Base-by-base conservation (phyloP, 2,329 filamentous ascomycete species). In the Ophiostoma sp. region DNA sequence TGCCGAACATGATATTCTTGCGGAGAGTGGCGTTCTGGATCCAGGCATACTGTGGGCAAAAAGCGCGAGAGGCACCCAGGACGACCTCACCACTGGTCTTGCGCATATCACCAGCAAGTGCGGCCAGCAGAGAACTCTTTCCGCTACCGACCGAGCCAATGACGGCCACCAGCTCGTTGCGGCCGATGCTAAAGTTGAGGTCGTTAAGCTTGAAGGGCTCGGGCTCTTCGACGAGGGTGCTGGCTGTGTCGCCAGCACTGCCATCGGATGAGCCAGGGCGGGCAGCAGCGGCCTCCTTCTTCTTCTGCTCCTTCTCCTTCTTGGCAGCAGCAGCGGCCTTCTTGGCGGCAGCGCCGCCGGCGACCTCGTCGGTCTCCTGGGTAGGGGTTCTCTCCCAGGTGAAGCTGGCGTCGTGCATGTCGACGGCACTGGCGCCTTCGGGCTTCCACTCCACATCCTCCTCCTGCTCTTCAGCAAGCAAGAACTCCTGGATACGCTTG, bases 31-130 rank as follows among this genome's bases (percentile, higher is more conserved):
- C 87, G 79, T 98, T 98, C 80, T 98, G 95, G 68, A 99, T 97
- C 96, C 96, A 99, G 0, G 96, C 93, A 79, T 97, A 97, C 80
- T 99, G 95, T 0, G 95, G 95, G 77, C 96, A 98, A 78, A 97
- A 98, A 0, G 95, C 93, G 75, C 95, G 87, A 2, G 90, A 91
- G 0, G 93, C 93, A 55, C 95, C 93, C 77, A 96, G 87, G 0
- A 89, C 87, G 6, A 97, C 87, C 50, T 91, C 87, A 12, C 94
- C 94, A 3, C 83, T 84, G 0, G 93, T 97, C 80, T 91, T 92
- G 61, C 94, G 90, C 95, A 98, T 98, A 76, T 98, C 95, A 31
- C 96, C 95, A 0, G 95, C 95, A 63, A 99, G 84, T 0, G 95
- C 94, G 45, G 94, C 92, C 2, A 99, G 88, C 1, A 99, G 83